These are phyloP conservation scores for Seiridium unicorne DNA, from an alignment of 2,329 filamentous ascomycete species.

Conservation along the genomic window DNA sequence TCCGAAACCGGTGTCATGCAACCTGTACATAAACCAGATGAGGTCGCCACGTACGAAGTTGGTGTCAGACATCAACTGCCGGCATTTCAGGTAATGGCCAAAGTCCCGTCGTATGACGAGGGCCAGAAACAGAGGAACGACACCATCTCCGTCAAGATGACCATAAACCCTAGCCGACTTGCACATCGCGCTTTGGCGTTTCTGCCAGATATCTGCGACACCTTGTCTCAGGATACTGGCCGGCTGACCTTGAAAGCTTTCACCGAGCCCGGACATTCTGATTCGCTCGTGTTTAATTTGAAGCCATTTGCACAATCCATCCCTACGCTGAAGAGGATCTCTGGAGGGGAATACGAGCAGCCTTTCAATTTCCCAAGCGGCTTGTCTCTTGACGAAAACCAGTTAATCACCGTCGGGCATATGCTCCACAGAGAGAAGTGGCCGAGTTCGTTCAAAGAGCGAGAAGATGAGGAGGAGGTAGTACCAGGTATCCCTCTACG, in stretches of 20 bases:
- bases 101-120: neutral
- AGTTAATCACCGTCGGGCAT: constrained; percentile 28
- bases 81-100: constrained; percentile 1
- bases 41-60: neutral
- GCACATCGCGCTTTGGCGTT: constrained; percentile 6
- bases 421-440: constrained; percentile 26
- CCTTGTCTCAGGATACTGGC: neutral
- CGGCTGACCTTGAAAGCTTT: neutral
- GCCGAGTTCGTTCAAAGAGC: constrained; percentile 27
- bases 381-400: constrained; percentile 14
- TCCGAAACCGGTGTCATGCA: neutral
- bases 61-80: neutral
- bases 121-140: neutral
- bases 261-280: neutral
- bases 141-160: neutral
- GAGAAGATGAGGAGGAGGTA: constrained; percentile 37
- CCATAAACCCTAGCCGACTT: constrained; percentile 8
- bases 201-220: neutral
- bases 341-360: neutral
- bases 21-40: neutral
- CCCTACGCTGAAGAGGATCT: neutral
- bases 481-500: constrained; percentile 30
- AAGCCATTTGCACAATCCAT: constrained; percentile 6
- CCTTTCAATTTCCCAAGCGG: constrained; percentile 5
- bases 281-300: neutral